Percentiles rank a stretch among this genome's conserved stretches.
Conservation (phyloP, 768 basidiomycete genomes). For the Strobilomyces confusus region DNA sequence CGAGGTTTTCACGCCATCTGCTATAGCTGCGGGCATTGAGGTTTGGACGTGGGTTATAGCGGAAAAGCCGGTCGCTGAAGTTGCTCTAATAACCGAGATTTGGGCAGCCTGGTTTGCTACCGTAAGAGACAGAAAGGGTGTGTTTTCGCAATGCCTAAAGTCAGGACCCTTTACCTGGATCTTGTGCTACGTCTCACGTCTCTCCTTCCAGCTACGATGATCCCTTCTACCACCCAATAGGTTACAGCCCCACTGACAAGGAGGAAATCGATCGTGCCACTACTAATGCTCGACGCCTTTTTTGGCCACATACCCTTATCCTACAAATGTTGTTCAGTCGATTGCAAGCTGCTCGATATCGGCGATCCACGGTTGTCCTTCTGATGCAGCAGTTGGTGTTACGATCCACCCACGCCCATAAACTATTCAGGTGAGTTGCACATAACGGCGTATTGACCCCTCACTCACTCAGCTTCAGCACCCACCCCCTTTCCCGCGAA, state of each 20-base stretch:
- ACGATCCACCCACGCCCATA: conserved; percentile 68
- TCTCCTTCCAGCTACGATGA: conserved; percentile 65
- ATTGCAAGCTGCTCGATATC: conserved; percentile 90
- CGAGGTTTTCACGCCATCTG: conserved; percentile 80
- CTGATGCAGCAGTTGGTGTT: conserved; percentile 82
- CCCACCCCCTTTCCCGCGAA: conserved; percentile 89
- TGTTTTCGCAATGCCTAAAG: conserved; percentile 83
- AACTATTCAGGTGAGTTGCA: conserved; percentile 63
- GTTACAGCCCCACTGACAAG: conserved; percentile 89
- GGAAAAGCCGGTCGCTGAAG: conserved; percentile 77
- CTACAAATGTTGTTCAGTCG: conserved; percentile 88
- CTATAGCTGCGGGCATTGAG: conserved; percentile 84
- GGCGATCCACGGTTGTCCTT: conserved; percentile 77
- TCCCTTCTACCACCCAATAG: conserved; percentile 82
- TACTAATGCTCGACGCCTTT: conserved; percentile 64
- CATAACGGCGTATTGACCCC: not conserved
- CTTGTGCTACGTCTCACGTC: conserved; percentile 6
- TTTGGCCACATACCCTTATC: conserved; percentile 80
- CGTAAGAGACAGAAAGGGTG: conserved; percentile 70
- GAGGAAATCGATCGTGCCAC: conserved; percentile 72
- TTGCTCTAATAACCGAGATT: conserved; percentile 81
- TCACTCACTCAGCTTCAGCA: conserved; percentile 43
- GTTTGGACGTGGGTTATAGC: conserved; percentile 96
- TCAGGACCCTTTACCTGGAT: conserved; percentile 36
- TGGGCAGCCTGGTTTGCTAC: conserved; percentile 84